Base-by-base conservation (phyloP, 768 basidiomycete species). In the Pulveroboletus sp. region DNA sequence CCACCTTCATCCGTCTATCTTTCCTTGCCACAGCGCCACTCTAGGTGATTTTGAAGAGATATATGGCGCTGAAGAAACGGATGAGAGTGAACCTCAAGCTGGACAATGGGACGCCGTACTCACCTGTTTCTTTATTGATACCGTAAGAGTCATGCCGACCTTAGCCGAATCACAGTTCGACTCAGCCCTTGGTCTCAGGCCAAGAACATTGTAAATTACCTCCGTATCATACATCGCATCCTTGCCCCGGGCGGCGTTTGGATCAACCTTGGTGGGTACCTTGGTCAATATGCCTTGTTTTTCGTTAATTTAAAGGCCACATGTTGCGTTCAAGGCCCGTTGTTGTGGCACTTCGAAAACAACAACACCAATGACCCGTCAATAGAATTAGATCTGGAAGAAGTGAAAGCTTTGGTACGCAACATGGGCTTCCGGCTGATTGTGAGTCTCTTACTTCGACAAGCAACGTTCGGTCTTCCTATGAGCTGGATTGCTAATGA, bases 281-380 rank as follows among this genome's bases (percentile, higher is more conserved):
- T 12, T 10, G 26, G 27, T 21, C 8, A 6, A 11, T 10, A 11
- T 17, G 2, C 21, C 41, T 15, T 7, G 6, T 8, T 8, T 10
- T 51, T 35, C 12, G 24, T 26, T 27, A 27, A 2, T 37, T 35
- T 6, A n/a, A 26, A 5, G 21, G 4, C 14, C 3, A 0, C 10
- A 5, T 5, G 3, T n/a, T 15, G 12, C 17, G 15, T 15, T 26
- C 18, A 39, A 86, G 93, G 94, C 3, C 95, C 95, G 0, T 71
- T 95, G 1, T 70, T 97, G n/a, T 98, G 95, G 94, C 95, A 98
- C 65, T 97, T 85, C 68, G 94, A 97, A 62, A 94, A 95, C 68
- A 93, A 90, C 62, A 76, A 66, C 47, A 80, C 82, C 37, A 81
- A 83, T 55, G 91, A 95, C 55, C 77, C 82, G 0, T 92, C 89